A percentile compares a stretch with the other conserved stretches of the same genome.
These are phyloP conservation scores for Scenedesmus sp. DNA, from an alignment of 163 green algal genomes.

Conservation along the genomic window DNA sequence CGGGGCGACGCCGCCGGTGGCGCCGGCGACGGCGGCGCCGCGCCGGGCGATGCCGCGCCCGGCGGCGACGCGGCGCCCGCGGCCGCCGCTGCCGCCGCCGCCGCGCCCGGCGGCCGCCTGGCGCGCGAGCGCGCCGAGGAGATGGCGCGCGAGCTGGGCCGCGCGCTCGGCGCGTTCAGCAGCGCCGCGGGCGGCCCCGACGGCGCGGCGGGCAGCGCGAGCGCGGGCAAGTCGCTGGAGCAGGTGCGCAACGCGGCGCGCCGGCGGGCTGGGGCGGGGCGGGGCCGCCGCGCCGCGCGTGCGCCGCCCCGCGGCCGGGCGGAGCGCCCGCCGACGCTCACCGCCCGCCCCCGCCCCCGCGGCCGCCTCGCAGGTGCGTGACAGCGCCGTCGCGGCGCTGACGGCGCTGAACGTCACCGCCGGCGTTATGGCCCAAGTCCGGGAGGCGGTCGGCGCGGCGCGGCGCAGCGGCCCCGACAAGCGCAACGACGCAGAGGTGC, in stretches of 20 bases:
- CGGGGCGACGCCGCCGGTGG: background rate
- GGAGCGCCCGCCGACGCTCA: slow-evolving; percentile 12
- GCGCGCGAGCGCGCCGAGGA: slow-evolving; percentile 46
- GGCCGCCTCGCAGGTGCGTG: slow-evolving; percentile 42
- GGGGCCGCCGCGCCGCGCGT: slow-evolving; percentile 27
- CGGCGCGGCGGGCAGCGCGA: background rate
- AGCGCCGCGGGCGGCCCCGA: slow-evolving; percentile 11
- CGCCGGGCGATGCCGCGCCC: no score
- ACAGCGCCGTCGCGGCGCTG: slow-evolving; percentile 41
- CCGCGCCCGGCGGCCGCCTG: background rate
- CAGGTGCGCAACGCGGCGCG: no score
- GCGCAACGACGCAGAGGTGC: background rate
- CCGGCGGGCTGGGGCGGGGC: no score
- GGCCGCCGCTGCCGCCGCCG: slow-evolving; percentile 5
- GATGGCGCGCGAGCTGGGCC: slow-evolving; percentile 58
- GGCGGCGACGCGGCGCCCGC: no score
- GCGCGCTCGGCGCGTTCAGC: slow-evolving; percentile 52
- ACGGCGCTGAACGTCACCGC: slow-evolving; percentile 22
- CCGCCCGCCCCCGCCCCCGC: background rate
- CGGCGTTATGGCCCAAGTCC: slow-evolving; percentile 21
- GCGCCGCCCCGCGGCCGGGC: slow-evolving; percentile 41
- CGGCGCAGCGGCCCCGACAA: slow-evolving; percentile 1
- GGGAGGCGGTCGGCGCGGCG: background rate
- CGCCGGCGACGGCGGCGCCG: background rate
- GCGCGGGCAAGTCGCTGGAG: slow-evolving; percentile 53